Evolutionary conservation across 768 basidiomycete genomes (phyloP).

Genomic region (Panaeolus cyanescens): DNA sequence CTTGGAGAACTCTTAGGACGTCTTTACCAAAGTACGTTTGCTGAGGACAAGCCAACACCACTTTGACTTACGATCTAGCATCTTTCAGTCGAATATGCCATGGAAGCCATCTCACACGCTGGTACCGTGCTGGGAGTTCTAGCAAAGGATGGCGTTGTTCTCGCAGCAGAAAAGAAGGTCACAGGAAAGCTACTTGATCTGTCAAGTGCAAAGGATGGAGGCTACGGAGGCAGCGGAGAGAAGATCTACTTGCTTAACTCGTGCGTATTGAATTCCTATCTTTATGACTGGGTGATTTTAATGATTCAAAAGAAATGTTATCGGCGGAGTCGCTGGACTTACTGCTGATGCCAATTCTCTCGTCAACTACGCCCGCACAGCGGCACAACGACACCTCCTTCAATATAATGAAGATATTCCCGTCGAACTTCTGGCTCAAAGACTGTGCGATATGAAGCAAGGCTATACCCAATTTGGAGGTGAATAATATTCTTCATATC

Average conservation of each 20-base stretch:
- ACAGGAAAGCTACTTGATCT: conserved; percentile 97
- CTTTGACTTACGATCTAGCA: not conserved
- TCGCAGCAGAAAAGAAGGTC: conserved; percentile 97
- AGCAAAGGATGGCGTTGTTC: conserved; percentile 87
- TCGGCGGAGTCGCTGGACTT: conserved; percentile 93
- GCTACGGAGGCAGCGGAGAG: conserved; percentile 95
- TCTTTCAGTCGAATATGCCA: conserved; percentile 92
- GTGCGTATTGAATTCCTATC: conserved; percentile 42
- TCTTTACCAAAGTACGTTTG: conserved; percentile 86
- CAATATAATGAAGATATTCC: conserved; percentile 97
- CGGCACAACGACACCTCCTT: conserved; percentile 87
- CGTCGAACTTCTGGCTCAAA: conserved; percentile 92
- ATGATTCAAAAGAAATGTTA: conserved; percentile 72
- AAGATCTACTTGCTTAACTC: conserved; percentile 96
- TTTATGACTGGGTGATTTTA: conserved; percentile 1
- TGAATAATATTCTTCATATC: conserved; percentile 22
- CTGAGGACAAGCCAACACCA: not conserved
- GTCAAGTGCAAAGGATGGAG: conserved; percentile 80
- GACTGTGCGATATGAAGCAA: conserved; percentile 96
- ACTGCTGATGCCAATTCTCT: conserved; percentile 98
- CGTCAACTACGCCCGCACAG: conserved; percentile 89
- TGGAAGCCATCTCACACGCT: conserved; percentile 98
- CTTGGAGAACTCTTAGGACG: conserved; percentile 61
- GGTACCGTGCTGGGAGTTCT: conserved; percentile 93
- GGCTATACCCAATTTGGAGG: conserved; percentile 98